Evolutionary conservation across 306 rosid genomes (phyloP).

Genomic region (Vigna reflexopilosa): DNA sequence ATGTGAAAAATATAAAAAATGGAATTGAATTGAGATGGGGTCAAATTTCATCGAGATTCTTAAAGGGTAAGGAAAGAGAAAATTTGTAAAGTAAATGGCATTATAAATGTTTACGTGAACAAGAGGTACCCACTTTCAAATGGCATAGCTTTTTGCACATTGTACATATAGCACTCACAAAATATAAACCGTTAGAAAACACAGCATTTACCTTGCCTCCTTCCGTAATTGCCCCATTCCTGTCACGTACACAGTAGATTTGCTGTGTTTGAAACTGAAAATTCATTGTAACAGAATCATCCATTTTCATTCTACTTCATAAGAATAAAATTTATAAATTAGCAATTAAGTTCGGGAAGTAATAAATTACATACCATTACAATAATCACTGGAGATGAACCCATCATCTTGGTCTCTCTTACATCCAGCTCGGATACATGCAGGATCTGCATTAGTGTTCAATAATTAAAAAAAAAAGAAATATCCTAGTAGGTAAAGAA

Average conservation of each 20-base stretch:
- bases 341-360: slow-evolving; percentile 12
- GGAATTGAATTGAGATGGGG: not conserved
- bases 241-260: slow-evolving; percentile 82
- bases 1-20: not conserved
- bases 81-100: not conserved
- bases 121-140: not conserved
- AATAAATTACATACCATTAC: slow-evolving; percentile 58
- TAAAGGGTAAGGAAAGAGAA: not conserved
- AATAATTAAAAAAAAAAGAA: slow-evolving; percentile 1
- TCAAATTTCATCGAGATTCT: slow-evolving; percentile 15
- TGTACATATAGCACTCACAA: not conserved
- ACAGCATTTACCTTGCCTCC: slow-evolving; percentile 80
- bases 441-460: slow-evolving; percentile 67
- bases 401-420: slow-evolving; percentile 88
- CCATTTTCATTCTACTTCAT: slow-evolving; percentile 22
- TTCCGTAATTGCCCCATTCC: slow-evolving; percentile 74
- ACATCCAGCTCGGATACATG: slow-evolving; percentile 84
- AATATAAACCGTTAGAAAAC: slow-evolving; percentile 14
- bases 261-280: slow-evolving; percentile 93
- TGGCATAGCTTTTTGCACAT: slow-evolving; percentile 10
- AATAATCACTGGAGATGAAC: slow-evolving; percentile 72
- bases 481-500: slow-evolving; percentile 19
- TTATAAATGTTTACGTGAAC: slow-evolving; percentile 4
- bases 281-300: slow-evolving; percentile 29
- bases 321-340: slow-evolving; percentile 13